Base-by-base conservation (phyloP, 768 basidiomycete species). In the Harrya chromipes region DNA sequence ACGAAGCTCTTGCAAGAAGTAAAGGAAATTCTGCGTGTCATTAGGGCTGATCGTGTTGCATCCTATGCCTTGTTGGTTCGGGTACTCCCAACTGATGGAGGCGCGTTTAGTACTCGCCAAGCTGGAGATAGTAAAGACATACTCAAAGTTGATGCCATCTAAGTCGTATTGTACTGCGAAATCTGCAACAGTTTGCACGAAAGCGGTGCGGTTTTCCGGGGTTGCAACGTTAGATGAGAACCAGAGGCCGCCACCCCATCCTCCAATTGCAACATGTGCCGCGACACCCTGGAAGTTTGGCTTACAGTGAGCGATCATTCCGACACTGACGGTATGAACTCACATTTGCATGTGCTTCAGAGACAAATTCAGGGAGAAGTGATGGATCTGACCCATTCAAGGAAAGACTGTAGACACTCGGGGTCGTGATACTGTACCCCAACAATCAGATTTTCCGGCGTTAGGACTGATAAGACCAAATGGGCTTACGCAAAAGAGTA, bases 71-170 rank as follows among this genome's bases (percentile, higher is more conserved):
- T 73, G 67, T 12, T 69, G 58, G 48, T 75, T 80, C 3, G 91
- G 91, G 62, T 86, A 92, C 67, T 94, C 91, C 90, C 90, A 93
- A 62, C 88, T 90, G 45, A 23, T 21, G 39, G 14, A 44, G 52
- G 77, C 21, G 13, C 12, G 34, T 50, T 17, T 42, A 40, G 4
- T 24, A 4, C 4, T 44, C 19, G 38, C 23, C 36, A 6, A 17
- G 11, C 1, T 19, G 12, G 0, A 29, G 23, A 37, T 16, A 16
- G 37, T 20, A 8, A 5, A 4, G 21, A 23, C 58, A 20, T 35
- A 60, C 53, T 54, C 53, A 34, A 57, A 56, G 19, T 57, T 79
- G 40, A 85, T 64, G 13, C 83, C 82, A 50, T 81, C 81, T 0
- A 84, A 65, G 1, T 69, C 46, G 62, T 83, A 84, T 45, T 77